phyloP scores from a whole-genome alignment of 495 filamentous ascomycete genomes.

The Schizothecium vesticola region DNA sequence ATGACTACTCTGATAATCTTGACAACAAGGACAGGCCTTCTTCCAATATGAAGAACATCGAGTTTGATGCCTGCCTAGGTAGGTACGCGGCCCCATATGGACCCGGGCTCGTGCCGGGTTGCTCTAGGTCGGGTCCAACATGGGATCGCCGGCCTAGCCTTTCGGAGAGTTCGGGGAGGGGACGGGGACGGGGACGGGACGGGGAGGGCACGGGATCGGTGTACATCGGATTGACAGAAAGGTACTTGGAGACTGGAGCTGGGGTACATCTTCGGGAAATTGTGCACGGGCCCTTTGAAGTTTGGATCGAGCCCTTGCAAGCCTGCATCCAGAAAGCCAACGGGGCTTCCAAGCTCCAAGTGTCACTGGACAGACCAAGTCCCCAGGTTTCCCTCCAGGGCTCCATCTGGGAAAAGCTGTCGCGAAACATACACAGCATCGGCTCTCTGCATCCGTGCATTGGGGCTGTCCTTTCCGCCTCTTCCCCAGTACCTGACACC shows the following conservation, averaged over 20 bases:
- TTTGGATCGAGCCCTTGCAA: background rate
- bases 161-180: too few relatives aligned
- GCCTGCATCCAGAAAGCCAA: background rate
- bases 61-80: too few relatives aligned
- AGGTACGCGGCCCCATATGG: too few relatives aligned
- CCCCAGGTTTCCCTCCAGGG: background rate
- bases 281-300: background rate
- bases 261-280: background rate
- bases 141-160: too few relatives aligned
- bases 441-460: background rate
- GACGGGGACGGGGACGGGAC: too few relatives aligned
- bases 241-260: too few relatives aligned
- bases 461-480: background rate
- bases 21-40: background rate
- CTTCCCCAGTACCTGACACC: background rate
- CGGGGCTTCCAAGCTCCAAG: too few relatives aligned
- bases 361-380: background rate
- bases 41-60: too few relatives aligned
- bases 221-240: too few relatives aligned
- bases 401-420: background rate
- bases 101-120: too few relatives aligned
- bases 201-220: too few relatives aligned
- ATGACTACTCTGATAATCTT: background rate
- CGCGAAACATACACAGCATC: background rate
- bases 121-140: too few relatives aligned